Conservation (phyloP, 208 protist genomes). For the Leishmania amazonensis region DNA sequence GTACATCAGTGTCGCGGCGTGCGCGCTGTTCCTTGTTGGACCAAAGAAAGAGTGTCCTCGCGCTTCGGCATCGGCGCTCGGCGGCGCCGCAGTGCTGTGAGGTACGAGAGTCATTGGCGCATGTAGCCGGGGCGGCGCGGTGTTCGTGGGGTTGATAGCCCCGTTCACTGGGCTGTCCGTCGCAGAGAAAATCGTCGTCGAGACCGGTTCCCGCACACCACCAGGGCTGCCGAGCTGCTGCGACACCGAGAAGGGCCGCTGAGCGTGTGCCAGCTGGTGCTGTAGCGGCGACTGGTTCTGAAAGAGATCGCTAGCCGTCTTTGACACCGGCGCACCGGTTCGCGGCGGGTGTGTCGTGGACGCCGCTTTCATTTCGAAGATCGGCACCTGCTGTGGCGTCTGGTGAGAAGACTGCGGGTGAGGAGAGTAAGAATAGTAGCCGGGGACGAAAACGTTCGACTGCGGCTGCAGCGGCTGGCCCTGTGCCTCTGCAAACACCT, state of each 20-base stretch:
- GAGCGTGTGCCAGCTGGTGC: background rate
- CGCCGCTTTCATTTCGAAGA: conserved; percentile 1
- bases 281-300: background rate
- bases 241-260: conserved; percentile 9
- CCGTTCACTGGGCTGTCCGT: conserved; percentile 14
- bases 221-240: conserved; percentile 21
- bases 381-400: conserved; percentile 14
- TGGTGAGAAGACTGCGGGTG: background rate
- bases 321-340: background rate
- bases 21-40: background rate
- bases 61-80: background rate
- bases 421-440: conserved; percentile 12
- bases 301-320: background rate
- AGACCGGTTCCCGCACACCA: conserved; percentile 7
- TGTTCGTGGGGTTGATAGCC: background rate
- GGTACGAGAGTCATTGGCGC: background rate
- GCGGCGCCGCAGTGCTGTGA: background rate
- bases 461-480: conserved; percentile 10
- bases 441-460: conserved; percentile 15
- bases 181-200: conserved; percentile 4
- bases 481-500: conserved; percentile 21
- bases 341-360: background rate
- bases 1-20: background rate
- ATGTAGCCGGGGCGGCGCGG: background rate
- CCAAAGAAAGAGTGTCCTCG: background rate